Percentiles rank a stretch among this genome's conserved stretches.
phyloP scores from a whole-genome alignment of 495 filamentous ascomycete genomes.

The Podospora conica region DNA sequence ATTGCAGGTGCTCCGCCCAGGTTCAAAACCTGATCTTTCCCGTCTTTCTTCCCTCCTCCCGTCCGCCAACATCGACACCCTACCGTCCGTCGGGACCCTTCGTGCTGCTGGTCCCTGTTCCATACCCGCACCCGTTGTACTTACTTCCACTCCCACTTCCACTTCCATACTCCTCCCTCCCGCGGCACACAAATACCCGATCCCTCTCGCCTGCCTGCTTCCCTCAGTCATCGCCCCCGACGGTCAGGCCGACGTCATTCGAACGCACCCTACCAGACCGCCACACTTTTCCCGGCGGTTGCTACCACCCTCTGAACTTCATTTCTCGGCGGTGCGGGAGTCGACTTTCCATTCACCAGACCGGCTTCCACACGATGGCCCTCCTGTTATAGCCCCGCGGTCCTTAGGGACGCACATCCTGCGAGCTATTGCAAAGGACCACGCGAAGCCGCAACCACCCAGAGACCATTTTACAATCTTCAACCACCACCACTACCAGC shows the following conservation, averaged over 20 bases:
- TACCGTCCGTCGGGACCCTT: background rate
- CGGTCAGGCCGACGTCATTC: conserved; percentile 13
- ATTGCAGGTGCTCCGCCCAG: conserved; percentile 16
- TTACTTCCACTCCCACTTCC: too few species aligned
- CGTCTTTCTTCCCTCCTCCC: conserved; percentile 10
- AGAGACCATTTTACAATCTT: conserved; percentile 13
- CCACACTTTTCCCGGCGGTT: conserved; percentile 2
- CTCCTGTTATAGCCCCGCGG: conserved; percentile 50
- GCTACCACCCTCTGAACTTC: background rate
- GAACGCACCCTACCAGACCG: background rate
- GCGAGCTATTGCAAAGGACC: conserved; percentile 24
- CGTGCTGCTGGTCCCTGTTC: background rate
- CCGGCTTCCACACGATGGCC: conserved; percentile 31
- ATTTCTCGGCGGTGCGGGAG: conserved; percentile 3
- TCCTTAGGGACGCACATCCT: conserved; percentile 48
- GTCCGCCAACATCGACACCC: too few species aligned
- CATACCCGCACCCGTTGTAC: too few species aligned
- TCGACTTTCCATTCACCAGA: conserved; percentile 12
- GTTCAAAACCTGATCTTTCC: conserved; percentile 30
- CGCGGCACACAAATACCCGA: background rate
- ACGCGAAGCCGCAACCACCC: conserved; percentile 20
- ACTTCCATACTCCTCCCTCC: background rate
- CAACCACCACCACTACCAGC: background rate
- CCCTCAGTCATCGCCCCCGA: conserved; percentile 9
- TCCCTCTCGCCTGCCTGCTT: conserved; percentile 1